Evolutionary conservation across 129 eudicot genomes (phyloP), one percentile per base, ranked within the genome.

Genomic region (Solidago caesia): DNA sequence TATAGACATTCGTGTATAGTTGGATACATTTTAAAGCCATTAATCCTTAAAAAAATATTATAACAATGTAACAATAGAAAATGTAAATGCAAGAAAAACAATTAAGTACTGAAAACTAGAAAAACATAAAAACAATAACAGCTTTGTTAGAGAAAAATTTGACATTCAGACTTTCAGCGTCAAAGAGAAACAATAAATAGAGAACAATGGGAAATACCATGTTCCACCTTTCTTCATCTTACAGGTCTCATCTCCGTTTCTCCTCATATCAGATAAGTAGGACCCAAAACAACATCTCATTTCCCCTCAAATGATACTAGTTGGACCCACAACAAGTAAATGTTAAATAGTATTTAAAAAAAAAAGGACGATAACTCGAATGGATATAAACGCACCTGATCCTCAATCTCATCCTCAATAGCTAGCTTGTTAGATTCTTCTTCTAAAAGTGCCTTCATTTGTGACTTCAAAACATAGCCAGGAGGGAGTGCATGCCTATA

Each of bases 401-500:
- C 79, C 70, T 87, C 91, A 65, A 87, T 87, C 79, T 87, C 91
- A 29, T 87, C 91, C 72, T 87, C 91, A 55, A 87, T 87, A 63
- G 89, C 80, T 13, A 87, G 76, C 68, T 87, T 87, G 77, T 87
- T 73, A 62, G 83, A 68, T 72, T 87, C 91, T 84, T 87, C 89
- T 81, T 87, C 91, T 64, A 84, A 75, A 80, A 87, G 87, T 14
- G 91, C 89, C 68, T 87, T 87, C 91, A 87, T 87, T 77, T 87
- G 91, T 12, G 91, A 87, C 78, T 87, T 87, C 52, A 87, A 55
- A 73, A 84, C 60, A 29, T 81, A 81, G 53, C 97, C 97, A 1
- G 98, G 97, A 64, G 98, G 98, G 67, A 93, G 98, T 4, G 97
- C 98, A 83, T 93, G 98, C 77, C 98, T 88, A 73, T 93, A 93